A percentile compares a stretch with the other conserved stretches of the same genome.
These are phyloP conservation scores for Closterium sp. DNA, from an alignment of 139 green algal species.

Conservation along the genomic window DNA sequence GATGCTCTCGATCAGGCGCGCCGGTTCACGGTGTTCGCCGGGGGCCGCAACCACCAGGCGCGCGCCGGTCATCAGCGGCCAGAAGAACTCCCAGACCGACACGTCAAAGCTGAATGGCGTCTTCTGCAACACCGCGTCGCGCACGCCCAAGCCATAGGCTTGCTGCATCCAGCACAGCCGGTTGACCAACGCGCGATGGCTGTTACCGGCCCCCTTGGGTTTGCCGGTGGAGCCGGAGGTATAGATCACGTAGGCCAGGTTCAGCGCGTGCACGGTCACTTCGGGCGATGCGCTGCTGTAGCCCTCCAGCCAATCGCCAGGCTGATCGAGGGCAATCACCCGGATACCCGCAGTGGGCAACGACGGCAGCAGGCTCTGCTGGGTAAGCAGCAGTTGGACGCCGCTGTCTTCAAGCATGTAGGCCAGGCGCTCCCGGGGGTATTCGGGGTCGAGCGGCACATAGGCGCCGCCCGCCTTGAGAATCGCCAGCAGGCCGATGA, in stretches of 20 bases:
- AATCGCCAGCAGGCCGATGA: conserved; percentile 53
- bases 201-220: conserved; percentile 60
- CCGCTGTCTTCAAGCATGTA: background rate
- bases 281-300: background rate
- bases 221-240: conserved; percentile 66
- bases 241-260: conserved; percentile 66
- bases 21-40: no score
- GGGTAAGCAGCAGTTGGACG: background rate
- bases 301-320: background rate
- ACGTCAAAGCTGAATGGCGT: conserved; percentile 41
- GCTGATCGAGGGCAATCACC: background rate
- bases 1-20: no score
- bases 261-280: background rate
- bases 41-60: no score
- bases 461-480: conserved; percentile 61
- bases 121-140: background rate
- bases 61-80: no score
- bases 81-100: conserved; percentile 32
- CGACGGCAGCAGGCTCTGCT: background rate
- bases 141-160: background rate
- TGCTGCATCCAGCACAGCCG: background rate
- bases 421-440: conserved; percentile 23
- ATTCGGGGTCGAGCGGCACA: conserved; percentile 62
- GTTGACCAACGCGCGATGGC: background rate
- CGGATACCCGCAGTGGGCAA: background rate